Evolutionary conservation across 805 yeast species (phyloP), one percentile per base, ranked within the genome.

Genomic region (Myxozyma neglecta): DNA sequence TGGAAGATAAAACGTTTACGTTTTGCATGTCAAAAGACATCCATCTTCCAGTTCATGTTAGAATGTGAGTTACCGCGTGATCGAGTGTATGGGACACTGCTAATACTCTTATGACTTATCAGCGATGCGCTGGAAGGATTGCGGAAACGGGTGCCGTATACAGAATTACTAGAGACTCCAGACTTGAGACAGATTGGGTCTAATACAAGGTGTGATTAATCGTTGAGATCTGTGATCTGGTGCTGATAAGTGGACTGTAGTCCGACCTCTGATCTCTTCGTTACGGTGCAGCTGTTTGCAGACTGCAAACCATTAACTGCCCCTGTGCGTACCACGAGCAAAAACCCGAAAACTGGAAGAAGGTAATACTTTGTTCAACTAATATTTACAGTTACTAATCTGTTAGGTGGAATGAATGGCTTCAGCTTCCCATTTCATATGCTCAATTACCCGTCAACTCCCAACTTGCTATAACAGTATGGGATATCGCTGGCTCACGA

Each of bases 401-500:
- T 50, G 39, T 32, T 54, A 81, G 72, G 52, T 90, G 94, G 92
- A 82, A 87, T 67, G 84, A 85, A 62, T 87, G 90, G 88, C 73
- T 90, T 20, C 80, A 82, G 50, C 73, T 94, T 51, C 93, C 97
- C 0, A 81, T 92, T 1, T 79, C 80, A 57, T 84, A 88, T 66
- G 81, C 82, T 56, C 94, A 90, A 69, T 72, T 93, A n/a, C 86
- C 89, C 1, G 71, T 84, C 42, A 81, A 83, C 45, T 74, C 94
- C 4, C 81, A 79, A 64, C 72, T 92, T 16, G 81, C 81, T 56
- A 77, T 94, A 29, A 79, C 82, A 1, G 67, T 91, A 1, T 88
- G 86, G 83, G 96, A 89, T 65, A 86, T 83, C 61, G 81, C 82
- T 36, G 83, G 85, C 8, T 82, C 85, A 0, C 51, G 66, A 9